A percentile compares a stretch with the other conserved stretches of the same genome.
These are phyloP conservation scores for Salix viminalis DNA, from an alignment of 345 rosid species.

Conservation along the genomic window DNA sequence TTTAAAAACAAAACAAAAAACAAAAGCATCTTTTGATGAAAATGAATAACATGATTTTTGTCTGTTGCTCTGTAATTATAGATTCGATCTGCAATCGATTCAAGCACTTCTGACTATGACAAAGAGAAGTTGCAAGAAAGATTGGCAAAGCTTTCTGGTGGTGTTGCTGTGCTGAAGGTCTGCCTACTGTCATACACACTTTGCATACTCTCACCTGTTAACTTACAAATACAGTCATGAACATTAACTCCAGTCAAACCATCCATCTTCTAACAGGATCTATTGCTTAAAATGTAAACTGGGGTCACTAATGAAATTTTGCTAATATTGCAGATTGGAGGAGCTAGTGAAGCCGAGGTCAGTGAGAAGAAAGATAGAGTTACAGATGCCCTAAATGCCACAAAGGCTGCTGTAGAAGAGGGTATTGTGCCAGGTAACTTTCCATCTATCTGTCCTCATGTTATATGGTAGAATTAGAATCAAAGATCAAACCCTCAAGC, in stretches of 20 bases:
- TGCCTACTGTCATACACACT: background rate
- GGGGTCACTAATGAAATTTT: constrained; percentile 1
- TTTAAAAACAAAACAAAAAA: too few species aligned
- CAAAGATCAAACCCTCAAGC: too few species aligned
- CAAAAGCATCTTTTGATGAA: background rate
- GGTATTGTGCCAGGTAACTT: constrained; percentile 86
- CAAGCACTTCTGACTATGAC: constrained; percentile 87
- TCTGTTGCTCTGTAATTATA: constrained; percentile 18
- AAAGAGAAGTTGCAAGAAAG: constrained; percentile 94
- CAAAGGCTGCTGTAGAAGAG: constrained; percentile 99
- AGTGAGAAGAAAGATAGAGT: constrained; percentile 93
- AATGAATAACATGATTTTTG: background rate
- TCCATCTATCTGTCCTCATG: background rate
- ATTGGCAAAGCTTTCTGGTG: constrained; percentile 91
- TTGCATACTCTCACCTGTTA: background rate
- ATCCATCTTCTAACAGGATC: background rate
- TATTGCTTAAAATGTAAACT: background rate
- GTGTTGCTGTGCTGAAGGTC: constrained; percentile 96
- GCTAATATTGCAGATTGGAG: constrained; percentile 68
- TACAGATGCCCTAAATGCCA: constrained; percentile 92
- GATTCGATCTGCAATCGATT: constrained; percentile 72
- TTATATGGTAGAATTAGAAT: background rate
- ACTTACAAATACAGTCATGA: background rate
- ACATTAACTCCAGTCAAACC: background rate
- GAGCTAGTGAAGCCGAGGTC: constrained; percentile 96